Evolutionary conservation across 75 land plant species (phyloP).

Genomic region (Pseudotsuga menziesii): DNA sequence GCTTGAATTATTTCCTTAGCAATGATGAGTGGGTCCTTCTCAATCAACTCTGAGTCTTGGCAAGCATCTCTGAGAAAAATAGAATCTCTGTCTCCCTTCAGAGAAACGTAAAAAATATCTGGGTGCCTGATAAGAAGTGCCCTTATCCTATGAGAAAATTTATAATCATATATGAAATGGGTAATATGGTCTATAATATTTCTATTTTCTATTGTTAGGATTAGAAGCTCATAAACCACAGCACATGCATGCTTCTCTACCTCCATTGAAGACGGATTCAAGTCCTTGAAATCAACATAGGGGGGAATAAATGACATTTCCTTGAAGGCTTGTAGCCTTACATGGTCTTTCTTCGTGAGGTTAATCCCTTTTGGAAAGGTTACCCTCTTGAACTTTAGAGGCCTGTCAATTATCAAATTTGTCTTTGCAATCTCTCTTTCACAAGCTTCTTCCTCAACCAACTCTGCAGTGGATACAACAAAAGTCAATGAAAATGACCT

Average conservation of each 20-base stretch:
- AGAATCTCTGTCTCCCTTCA: conserved; percentile 87
- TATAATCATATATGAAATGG: conserved; percentile 82
- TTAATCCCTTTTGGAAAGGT: conserved; percentile 70
- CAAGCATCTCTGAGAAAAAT: conserved; percentile 91
- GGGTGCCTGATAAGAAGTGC: conserved; percentile 93
- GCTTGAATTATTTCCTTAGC: too few relatives aligned
- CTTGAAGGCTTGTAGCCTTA: conserved; percentile 52
- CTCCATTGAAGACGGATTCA: conserved; percentile 47
- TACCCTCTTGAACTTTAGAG: conserved; percentile 64
- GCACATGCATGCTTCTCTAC: conserved; percentile 78
- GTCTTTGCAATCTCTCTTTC: conserved; percentile 39
- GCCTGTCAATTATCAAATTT: conserved; percentile 60
- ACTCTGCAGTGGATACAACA: too few relatives aligned
- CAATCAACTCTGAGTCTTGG: too few relatives aligned
- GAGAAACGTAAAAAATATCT: conserved; percentile 87
- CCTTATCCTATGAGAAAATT: conserved; percentile 89
- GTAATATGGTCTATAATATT: conserved; percentile 88
- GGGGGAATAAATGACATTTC: conserved; percentile 76
- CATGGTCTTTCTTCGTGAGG: conserved; percentile 68
- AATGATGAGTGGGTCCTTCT: too few relatives aligned
- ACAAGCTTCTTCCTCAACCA: conserved; percentile 46
- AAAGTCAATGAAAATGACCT: too few relatives aligned
- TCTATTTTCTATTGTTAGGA: conserved; percentile 80
- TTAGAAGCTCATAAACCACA: conserved; percentile 86
- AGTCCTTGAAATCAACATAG: conserved; percentile 64